These are phyloP conservation scores for Claviceps humidiphila DNA, from an alignment of 2,329 filamentous ascomycete species.

Conservation along the genomic window DNA sequence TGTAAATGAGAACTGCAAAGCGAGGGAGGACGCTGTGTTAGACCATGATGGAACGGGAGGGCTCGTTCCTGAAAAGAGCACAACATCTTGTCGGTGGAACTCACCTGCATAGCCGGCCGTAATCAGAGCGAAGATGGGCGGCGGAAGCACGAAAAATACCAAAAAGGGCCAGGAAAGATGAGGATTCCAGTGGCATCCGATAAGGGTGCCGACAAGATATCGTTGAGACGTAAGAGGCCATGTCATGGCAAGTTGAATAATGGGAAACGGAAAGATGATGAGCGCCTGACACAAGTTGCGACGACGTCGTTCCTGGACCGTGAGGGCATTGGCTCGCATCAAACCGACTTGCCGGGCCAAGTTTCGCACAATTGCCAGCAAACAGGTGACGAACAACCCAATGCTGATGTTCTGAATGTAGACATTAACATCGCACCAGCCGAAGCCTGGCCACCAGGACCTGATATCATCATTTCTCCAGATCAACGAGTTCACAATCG, in stretches of 20 bases:
- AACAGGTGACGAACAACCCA: slow-evolving; percentile 34
- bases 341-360: slow-evolving; percentile 37
- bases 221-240: slow-evolving; percentile 34
- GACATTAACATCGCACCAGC: slow-evolving; percentile 39
- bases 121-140: slow-evolving; percentile 27
- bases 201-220: slow-evolving; percentile 35
- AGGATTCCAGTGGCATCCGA: slow-evolving; percentile 34
- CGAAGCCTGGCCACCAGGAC: slow-evolving; percentile 37
- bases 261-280: slow-evolving; percentile 40
- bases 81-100: slow-evolving; percentile 11
- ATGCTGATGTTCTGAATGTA: slow-evolving; percentile 33
- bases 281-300: slow-evolving; percentile 34
- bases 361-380: slow-evolving; percentile 42
- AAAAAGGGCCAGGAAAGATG: slow-evolving; percentile 34
- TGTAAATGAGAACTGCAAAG: slow-evolving; percentile 30
- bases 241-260: slow-evolving; percentile 34
- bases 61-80: background rate
- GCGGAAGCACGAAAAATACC: slow-evolving; percentile 34
- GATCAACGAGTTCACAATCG: slow-evolving; percentile 35
- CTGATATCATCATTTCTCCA: slow-evolving; percentile 39
- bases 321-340: slow-evolving; percentile 26
- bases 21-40: background rate
- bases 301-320: slow-evolving; percentile 25
- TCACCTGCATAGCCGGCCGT: slow-evolving; percentile 36
- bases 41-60: background rate